A percentile compares a stretch with the other conserved stretches of the same genome.
Conservation (phyloP, 2,329 filamentous ascomycete genomes). For the Coniella lustricola region DNA sequence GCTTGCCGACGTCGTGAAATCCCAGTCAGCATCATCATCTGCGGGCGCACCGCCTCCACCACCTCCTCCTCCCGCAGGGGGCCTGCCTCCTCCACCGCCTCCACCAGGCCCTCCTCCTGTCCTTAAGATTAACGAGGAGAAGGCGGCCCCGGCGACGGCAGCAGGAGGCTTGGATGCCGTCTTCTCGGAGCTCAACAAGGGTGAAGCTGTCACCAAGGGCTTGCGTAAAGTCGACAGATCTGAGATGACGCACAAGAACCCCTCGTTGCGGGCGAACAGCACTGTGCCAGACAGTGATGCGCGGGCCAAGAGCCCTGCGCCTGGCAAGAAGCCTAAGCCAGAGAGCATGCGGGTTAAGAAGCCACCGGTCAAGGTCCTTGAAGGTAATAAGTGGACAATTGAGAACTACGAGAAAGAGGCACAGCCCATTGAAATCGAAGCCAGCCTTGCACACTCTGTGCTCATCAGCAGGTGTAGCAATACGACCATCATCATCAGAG, state of each 20-base stretch:
- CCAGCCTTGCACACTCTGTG: slow-evolving; percentile 77
- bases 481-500: slow-evolving; percentile 79
- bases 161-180: slow-evolving; percentile 70
- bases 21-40: slow-evolving; percentile 51
- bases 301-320: slow-evolving; percentile 77
- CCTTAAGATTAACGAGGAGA: slow-evolving; percentile 45
- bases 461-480: slow-evolving; percentile 90
- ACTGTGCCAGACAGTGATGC: slow-evolving; percentile 56
- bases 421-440: slow-evolving; percentile 72
- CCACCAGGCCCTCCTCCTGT: slow-evolving; percentile 64
- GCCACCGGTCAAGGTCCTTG: slow-evolving; percentile 69
- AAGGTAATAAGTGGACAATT: slow-evolving; percentile 90
- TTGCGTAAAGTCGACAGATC: slow-evolving; percentile 91
- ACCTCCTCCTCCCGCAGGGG: slow-evolving; percentile 43
- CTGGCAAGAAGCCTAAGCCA: slow-evolving; percentile 80
- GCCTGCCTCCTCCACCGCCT: slow-evolving; percentile 55
- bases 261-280: slow-evolving; percentile 67
- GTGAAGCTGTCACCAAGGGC: slow-evolving; percentile 77
- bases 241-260: slow-evolving; percentile 99
- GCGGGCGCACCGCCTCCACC: slow-evolving; percentile 51
- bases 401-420: slow-evolving; percentile 83
- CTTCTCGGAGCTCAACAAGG: slow-evolving; percentile 86
- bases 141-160: slow-evolving; percentile 36
- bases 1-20: slow-evolving; percentile 57
- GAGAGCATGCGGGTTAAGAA: slow-evolving; percentile 81